Conservation (phyloP, 805 yeast genomes). For the Wickerhamomyces silvicola region DNA sequence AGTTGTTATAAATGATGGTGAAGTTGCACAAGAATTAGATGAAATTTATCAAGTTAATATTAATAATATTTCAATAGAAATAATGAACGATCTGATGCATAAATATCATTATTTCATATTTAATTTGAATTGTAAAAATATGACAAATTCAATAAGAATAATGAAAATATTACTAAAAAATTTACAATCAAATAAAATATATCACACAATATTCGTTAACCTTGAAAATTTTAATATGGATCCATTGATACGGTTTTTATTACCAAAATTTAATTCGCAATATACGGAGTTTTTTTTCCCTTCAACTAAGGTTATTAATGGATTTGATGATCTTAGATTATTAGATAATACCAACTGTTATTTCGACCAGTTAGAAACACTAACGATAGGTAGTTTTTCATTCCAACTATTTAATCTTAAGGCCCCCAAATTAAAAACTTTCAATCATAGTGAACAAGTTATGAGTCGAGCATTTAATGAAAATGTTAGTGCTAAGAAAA, state of each 20-base stretch:
- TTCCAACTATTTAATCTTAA: constrained; percentile 15
- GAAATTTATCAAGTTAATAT: constrained; percentile 5
- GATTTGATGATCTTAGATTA: constrained; percentile 16
- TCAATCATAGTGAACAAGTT: constrained; percentile 13
- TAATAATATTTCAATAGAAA: constrained; percentile 6
- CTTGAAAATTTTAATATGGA: constrained; percentile 4
- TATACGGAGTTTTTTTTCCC: constrained; percentile 17
- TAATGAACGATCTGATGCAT: constrained; percentile 2
- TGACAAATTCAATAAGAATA: constrained; percentile 3
- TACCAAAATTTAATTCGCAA: constrained; percentile 14
- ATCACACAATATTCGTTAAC: constrained; percentile 11
- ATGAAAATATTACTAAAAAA: constrained; percentile 11
- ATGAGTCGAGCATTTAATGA: constrained; percentile 11
- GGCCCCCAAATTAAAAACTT: constrained; percentile 11
- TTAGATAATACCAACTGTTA: constrained; percentile 18
- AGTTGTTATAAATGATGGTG: constrained; percentile 7
- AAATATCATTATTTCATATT: constrained; percentile 12
- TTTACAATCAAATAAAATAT: constrained; percentile 6
- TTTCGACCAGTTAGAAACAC: constrained; percentile 8
- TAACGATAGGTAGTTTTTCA: constrained; percentile 16
- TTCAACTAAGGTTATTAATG: constrained; percentile 6
- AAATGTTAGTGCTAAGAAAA: constrained; percentile 8
- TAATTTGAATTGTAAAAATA: constrained; percentile 4
- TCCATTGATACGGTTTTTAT: constrained; percentile 8
- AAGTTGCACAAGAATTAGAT: too few relatives aligned